Base-by-base conservation (phyloP, 306 rosid species). In the Dryas octopetala region DNA sequence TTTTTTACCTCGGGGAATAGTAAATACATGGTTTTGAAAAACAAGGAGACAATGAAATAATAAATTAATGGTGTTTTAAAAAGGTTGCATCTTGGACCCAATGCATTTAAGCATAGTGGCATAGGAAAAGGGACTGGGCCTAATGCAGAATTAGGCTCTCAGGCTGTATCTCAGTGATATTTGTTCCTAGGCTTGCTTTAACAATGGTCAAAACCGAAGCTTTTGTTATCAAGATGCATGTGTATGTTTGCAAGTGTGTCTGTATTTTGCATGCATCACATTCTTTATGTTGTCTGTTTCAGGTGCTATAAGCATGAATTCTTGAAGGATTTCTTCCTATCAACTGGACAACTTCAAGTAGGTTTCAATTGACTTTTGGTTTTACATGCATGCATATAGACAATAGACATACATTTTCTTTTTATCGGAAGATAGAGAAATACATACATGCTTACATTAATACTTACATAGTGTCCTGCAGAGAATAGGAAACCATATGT, bases 341-440 rank as follows among this genome's bases (percentile, higher is more conserved):
- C 97, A 73, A 89, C 95, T 32, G 98, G 98, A 74, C 97, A 95
- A 79, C 96, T 91, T 74, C 96, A 95, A 67, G 98, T 95, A 91
- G 38, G 95, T 79, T 66, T 73, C 71, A 66, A 17, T 76, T 75
- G 51, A 41, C 50, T 73, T 48, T 80, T 48, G 38, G 60, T 69
- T 49, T 23, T 26, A 9, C 63, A 17, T 61, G 74, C 58, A 74
- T 77, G 70, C 52, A 62, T 4, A 28, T 19, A 43, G 38, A 68
- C 28, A 12, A 51, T 32, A 59, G 63, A 59, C 63, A 4, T 32
- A 38, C 47, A 28, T 32, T 51, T n/a, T 69, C 40, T 32, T 32
- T 32, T 38, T 51, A 40, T 17, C 8, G 73, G 61, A 32, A 9
- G 15, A 38, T 16, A 52, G 51, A 69, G 48, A 51, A 9, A 9